Evolutionary conservation across 331 rosid species (phyloP).

Genomic region (Malus hybrid): DNA sequence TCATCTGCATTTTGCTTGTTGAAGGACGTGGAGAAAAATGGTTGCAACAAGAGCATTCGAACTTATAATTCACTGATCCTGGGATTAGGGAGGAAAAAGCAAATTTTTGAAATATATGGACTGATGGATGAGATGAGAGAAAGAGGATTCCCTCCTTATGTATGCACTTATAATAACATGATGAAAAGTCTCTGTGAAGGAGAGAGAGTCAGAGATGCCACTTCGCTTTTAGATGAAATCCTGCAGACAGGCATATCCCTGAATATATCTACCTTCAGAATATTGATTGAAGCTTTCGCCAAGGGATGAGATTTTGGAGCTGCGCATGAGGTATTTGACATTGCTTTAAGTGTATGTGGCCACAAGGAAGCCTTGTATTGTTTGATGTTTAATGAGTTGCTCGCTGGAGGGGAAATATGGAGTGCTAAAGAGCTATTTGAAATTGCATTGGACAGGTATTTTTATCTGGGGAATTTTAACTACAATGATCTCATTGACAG

Average conservation of each 20-base stretch:
- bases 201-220: conserved; percentile 62
- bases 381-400: conserved; percentile 74
- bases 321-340: conserved; percentile 57
- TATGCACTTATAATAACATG: conserved; percentile 63
- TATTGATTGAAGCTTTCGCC: conserved; percentile 63
- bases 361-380: conserved; percentile 73
- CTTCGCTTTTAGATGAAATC: conserved; percentile 81
- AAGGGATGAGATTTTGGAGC: conserved; percentile 56
- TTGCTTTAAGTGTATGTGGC: conserved; percentile 57
- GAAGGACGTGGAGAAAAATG: conserved; percentile 91
- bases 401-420: conserved; percentile 47
- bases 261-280: conserved; percentile 60
- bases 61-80: conserved; percentile 80
- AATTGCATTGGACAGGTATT: conserved; percentile 53
- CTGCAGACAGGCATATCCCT: conserved; percentile 70
- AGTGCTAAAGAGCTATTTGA: conserved; percentile 64
- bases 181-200: conserved; percentile 69
- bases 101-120: conserved; percentile 84
- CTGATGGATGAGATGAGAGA: conserved; percentile 93
- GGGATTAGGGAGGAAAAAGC: conserved; percentile 58
- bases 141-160: conserved; percentile 58
- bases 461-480: conserved; percentile 52
- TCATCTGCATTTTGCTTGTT: conserved; percentile 84
- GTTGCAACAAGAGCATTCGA: conserved; percentile 77
- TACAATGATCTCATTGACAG: conserved; percentile 59